These are phyloP conservation scores for Capsella rubella DNA, from an alignment of 441 rosid species.

Conservation along the genomic window DNA sequence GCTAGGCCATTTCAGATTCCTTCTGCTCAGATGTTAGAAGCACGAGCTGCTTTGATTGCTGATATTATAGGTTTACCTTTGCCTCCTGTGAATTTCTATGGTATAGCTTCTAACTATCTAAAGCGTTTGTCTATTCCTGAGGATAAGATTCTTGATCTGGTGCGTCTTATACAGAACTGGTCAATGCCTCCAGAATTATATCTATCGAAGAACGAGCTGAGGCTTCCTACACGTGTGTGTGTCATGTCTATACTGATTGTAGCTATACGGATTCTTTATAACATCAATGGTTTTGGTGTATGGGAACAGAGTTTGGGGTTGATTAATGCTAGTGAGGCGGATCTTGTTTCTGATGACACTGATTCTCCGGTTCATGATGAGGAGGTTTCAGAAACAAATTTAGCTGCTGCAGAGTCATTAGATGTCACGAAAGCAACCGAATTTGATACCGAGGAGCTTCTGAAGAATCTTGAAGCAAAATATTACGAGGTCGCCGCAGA, in stretches of 20 bases:
- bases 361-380: slow-evolving; percentile 16
- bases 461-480: slow-evolving; percentile 41
- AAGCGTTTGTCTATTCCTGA: slow-evolving; percentile 57
- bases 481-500: slow-evolving; percentile 29
- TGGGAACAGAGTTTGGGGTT: slow-evolving; percentile 65
- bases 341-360: slow-evolving; percentile 34
- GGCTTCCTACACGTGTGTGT: slow-evolving; percentile 70
- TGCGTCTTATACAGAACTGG: slow-evolving; percentile 70
- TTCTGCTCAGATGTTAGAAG: slow-evolving; percentile 64
- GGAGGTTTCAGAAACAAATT: slow-evolving; percentile 11
- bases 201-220: slow-evolving; percentile 62
- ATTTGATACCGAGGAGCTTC: slow-evolving; percentile 33
- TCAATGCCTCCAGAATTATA: slow-evolving; percentile 77
- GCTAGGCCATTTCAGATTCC: slow-evolving; percentile 60
- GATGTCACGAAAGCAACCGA: slow-evolving; percentile 25
- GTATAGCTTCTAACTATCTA: slow-evolving; percentile 63
- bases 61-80: slow-evolving; percentile 65
- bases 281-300: slow-evolving; percentile 67
- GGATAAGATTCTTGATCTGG: slow-evolving; percentile 60
- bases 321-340: slow-evolving; percentile 8
- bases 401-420: neutral
- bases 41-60: slow-evolving; percentile 66
- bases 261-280: slow-evolving; percentile 62
- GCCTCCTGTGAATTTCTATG: slow-evolving; percentile 74
- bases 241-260: slow-evolving; percentile 71